These are phyloP conservation scores for Phytopythium cucurbitacearum DNA, from an alignment of 352 stramenopile genomes.

Conservation along the genomic window DNA sequence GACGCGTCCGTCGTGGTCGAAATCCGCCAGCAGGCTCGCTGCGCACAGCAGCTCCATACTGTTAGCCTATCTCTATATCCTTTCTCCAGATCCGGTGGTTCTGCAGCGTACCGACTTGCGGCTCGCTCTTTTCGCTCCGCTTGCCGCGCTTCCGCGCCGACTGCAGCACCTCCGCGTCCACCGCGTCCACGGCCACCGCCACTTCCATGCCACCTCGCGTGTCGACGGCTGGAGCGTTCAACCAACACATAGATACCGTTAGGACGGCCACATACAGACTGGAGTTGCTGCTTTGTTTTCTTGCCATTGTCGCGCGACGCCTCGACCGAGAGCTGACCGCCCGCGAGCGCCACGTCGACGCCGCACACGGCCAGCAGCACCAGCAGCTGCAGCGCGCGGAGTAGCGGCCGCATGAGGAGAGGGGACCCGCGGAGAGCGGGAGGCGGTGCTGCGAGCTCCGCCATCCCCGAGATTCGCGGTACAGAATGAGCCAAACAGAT, in stretches of 20 bases:
- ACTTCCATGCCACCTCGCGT: slow-evolving; percentile 9
- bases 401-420: background rate
- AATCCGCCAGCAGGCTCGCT: slow-evolving; percentile 78
- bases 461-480: too few species aligned
- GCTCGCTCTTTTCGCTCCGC: slow-evolving; percentile 10
- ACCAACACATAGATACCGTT: background rate
- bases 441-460: background rate
- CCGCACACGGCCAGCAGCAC: background rate
- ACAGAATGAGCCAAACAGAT: too few species aligned
- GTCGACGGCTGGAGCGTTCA: slow-evolving; percentile 1
- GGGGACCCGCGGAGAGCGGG: slow-evolving; percentile 4
- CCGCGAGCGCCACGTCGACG: too few species aligned
- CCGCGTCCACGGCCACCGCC: slow-evolving; percentile 12
- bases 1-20: slow-evolving; percentile 76
- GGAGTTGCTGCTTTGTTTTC: too few species aligned
- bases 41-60: background rate
- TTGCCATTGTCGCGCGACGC: too few species aligned
- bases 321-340: too few species aligned
- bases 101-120: slow-evolving; percentile 27
- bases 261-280: slow-evolving; percentile 1
- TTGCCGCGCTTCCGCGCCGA: slow-evolving; percentile 15
- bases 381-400: background rate
- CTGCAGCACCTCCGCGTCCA: slow-evolving; percentile 1
- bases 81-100: background rate
- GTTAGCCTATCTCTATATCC: background rate